Evolutionary conservation across 2,329 filamentous ascomycete species (phyloP).

Genomic region (Truncatella angustata): DNA sequence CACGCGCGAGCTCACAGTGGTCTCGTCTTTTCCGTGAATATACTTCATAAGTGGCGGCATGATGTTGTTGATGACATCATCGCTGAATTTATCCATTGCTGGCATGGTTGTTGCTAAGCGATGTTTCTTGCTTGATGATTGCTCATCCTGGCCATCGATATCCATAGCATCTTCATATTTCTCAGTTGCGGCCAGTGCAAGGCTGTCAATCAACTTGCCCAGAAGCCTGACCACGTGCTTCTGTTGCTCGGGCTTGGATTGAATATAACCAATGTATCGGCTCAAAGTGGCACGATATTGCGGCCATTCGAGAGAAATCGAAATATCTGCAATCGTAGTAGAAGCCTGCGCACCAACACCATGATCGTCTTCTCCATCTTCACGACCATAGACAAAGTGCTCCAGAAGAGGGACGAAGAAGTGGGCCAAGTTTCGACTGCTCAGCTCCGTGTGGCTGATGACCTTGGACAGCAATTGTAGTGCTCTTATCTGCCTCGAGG

Average conservation of each 20-base stretch:
- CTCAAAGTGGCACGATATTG: conserved; percentile 84
- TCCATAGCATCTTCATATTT: conserved; percentile 41
- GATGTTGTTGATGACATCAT: conserved; percentile 72
- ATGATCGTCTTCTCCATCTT: conserved; percentile 72
- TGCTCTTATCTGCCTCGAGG: conserved; percentile 80
- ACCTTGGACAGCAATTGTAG: conserved; percentile 72
- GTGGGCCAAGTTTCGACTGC: conserved; percentile 75
- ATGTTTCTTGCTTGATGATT: conserved; percentile 22
- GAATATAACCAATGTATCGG: conserved; percentile 79
- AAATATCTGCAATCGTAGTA: conserved; percentile 72
- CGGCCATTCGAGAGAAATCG: conserved; percentile 79
- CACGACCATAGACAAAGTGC: conserved; percentile 86
- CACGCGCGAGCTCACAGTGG: conserved; percentile 87
- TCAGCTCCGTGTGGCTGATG: conserved; percentile 62
- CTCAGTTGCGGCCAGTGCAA: conserved; percentile 53
- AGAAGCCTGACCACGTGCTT: conserved; percentile 84
- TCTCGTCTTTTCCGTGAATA: conserved; percentile 91
- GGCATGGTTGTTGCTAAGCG: conserved; percentile 67
- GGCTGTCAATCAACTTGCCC: conserved; percentile 75
- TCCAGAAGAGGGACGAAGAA: conserved; percentile 91
- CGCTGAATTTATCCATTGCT: conserved; percentile 61
- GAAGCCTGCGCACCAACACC: conserved; percentile 85
- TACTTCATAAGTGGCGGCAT: conserved; percentile 79
- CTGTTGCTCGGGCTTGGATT: conserved; percentile 76
- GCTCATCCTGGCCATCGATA: conserved; percentile 31